These are phyloP conservation scores for Talaromyces trachyspermus DNA, from an alignment of 495 filamentous ascomycete species.

Conservation along the genomic window DNA sequence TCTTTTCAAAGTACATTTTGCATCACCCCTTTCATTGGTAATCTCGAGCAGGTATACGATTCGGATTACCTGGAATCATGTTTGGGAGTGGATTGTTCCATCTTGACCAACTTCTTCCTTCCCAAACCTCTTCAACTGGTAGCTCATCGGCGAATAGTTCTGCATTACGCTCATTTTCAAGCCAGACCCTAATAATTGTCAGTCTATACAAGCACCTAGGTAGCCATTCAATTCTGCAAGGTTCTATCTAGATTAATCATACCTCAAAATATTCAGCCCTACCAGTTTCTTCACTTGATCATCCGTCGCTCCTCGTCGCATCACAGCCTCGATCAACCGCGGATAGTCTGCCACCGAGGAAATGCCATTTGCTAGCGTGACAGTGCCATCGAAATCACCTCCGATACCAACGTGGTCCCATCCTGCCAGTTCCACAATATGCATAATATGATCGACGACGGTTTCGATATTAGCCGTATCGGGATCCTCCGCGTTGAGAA, in stretches of 20 bases:
- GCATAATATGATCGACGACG: conserved; percentile 60
- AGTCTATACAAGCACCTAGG: conserved; percentile 5
- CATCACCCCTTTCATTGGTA: conserved; percentile 3
- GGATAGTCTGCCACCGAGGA: conserved; percentile 70
- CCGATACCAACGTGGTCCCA: conserved; percentile 73
- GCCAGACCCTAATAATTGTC: conserved; percentile 6
- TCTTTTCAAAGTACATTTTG: conserved; percentile 1
- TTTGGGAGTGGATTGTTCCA: conserved; percentile 7
- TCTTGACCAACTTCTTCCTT: conserved; percentile 6
- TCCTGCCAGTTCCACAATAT: conserved; percentile 63
- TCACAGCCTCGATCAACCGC: conserved; percentile 57
- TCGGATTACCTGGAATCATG: conserved; percentile 6
- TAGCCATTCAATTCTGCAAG: conserved; percentile 1
- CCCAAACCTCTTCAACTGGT: conserved; percentile 7
- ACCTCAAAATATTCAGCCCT: conserved; percentile 54
- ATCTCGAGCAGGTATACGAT: conserved; percentile 5
- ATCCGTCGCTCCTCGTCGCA: conserved; percentile 53
- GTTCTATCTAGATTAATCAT: background rate
- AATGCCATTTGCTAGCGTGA: conserved; percentile 24
- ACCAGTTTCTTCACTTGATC: conserved; percentile 49
- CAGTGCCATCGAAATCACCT: conserved; percentile 63
- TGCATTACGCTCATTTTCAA: conserved; percentile 4
- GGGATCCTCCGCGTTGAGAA: conserved; percentile 50
- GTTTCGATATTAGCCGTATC: conserved; percentile 53
- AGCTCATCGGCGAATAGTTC: conserved; percentile 1